Evolutionary conservation across 805 yeast genomes (phyloP).

Genomic region (Hanseniaspora pseudoguilliermondii): DNA sequence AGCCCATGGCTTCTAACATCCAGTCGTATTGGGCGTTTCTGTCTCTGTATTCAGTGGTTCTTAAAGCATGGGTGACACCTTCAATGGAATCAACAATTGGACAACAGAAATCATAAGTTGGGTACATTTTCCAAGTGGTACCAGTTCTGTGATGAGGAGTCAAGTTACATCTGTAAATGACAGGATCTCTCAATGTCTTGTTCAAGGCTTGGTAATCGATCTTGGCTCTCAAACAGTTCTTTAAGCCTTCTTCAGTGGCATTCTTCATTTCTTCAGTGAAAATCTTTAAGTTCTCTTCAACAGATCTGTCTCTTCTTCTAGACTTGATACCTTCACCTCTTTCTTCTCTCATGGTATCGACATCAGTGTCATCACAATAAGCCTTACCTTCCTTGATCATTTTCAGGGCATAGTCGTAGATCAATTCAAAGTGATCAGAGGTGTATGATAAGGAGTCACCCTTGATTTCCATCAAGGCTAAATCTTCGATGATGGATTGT

Average conservation of each 20-base stretch:
- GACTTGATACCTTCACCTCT: constrained; percentile 96
- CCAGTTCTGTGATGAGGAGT: constrained; percentile 98
- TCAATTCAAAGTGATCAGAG: constrained; percentile 81
- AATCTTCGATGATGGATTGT: constrained; percentile 86
- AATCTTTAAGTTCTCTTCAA: constrained; percentile 79
- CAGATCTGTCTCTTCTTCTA: constrained; percentile 78
- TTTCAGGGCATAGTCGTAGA: constrained; percentile 76
- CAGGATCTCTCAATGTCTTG: constrained; percentile 96
- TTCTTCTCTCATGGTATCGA: constrained; percentile 93
- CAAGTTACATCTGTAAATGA: constrained; percentile 89
- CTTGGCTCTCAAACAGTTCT: constrained; percentile 92
- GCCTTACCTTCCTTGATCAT: constrained; percentile 93
- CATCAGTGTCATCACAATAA: constrained; percentile 92
- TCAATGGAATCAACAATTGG: constrained; percentile 92
- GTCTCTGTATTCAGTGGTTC: constrained; percentile 98
- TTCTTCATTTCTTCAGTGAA: constrained; percentile 87
- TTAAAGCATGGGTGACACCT: constrained; percentile 94
- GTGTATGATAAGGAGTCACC: constrained; percentile 83
- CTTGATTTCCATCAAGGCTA: constrained; percentile 77
- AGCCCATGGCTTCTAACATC: constrained; percentile 68
- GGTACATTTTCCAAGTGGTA: constrained; percentile 84
- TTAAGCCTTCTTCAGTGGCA: constrained; percentile 85
- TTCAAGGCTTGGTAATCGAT: constrained; percentile 81
- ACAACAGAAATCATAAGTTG: constrained; percentile 97
- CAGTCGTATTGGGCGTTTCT: constrained; percentile 97